phyloP scores from a whole-genome alignment of 768 basidiomycete species.

The Mycena rebaudengoi region DNA sequence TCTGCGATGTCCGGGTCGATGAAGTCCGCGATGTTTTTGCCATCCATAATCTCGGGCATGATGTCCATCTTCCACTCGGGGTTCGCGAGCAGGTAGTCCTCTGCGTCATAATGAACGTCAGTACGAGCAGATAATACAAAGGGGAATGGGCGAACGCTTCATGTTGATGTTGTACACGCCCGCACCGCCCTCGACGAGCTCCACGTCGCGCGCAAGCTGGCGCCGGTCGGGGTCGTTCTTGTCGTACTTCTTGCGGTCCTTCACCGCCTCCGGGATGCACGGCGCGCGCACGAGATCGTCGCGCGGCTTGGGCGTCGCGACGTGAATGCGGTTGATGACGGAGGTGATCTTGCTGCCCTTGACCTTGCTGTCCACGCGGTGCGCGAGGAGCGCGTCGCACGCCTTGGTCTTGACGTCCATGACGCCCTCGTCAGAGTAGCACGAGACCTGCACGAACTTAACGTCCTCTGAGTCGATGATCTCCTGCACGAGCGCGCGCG shows the following conservation, averaged over 20 bases:
- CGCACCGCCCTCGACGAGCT: constrained; percentile 87
- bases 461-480: constrained; percentile 82
- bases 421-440: constrained; percentile 96
- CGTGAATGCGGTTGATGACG: constrained; percentile 95
- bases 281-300: constrained; percentile 91
- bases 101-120: constrained; percentile 53
- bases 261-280: constrained; percentile 88
- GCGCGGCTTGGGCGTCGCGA: constrained; percentile 88
- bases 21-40: constrained; percentile 99
- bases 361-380: constrained; percentile 93
- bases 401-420: constrained; percentile 96
- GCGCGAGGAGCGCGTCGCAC: constrained; percentile 94
- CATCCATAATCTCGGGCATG: constrained; percentile 99
- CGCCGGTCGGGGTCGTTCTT: constrained; percentile 84
- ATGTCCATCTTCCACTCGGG: constrained; percentile 95
- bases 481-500: constrained; percentile 83
- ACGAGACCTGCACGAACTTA: constrained; percentile 85
- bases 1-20: constrained; percentile 97
- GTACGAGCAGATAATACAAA: background rate
- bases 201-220: constrained; percentile 80
- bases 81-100: constrained; percentile 89
- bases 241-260: constrained; percentile 83
- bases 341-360: constrained; percentile 93
- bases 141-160: constrained; percentile 67
- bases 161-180: constrained; percentile 93